phyloP scores from a whole-genome alignment of 2,329 filamentous ascomycete genomes.

The Claviceps sorghi region DNA sequence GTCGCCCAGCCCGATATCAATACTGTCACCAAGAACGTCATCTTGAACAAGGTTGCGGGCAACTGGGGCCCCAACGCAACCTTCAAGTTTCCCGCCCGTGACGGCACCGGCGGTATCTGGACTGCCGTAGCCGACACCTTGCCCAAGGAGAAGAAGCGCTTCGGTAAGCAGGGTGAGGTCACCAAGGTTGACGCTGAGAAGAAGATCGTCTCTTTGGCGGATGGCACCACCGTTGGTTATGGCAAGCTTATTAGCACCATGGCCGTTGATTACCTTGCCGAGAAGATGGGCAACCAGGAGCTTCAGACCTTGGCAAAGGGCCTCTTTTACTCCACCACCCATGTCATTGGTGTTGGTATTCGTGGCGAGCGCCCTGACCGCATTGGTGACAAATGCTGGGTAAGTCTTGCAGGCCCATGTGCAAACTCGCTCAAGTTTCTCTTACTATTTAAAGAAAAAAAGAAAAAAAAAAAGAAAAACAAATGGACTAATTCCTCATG shows the following conservation, averaged over 20 bases:
- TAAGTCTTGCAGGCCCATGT: slow-evolving; percentile 24
- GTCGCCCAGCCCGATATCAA: slow-evolving; percentile 95
- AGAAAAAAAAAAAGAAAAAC: not conserved
- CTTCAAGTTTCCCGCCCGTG: slow-evolving; percentile 92
- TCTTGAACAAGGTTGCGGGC: slow-evolving; percentile 88
- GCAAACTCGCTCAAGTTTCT: too few relatives aligned
- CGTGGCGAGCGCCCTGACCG: slow-evolving; percentile 82
- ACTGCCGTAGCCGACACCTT: slow-evolving; percentile 89
- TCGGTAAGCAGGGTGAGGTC: slow-evolving; percentile 73
- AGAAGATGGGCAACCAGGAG: slow-evolving; percentile 78
- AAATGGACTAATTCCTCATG: not conserved
- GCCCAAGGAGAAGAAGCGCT: slow-evolving; percentile 80
- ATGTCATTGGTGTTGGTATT: slow-evolving; percentile 92
- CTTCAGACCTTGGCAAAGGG: slow-evolving; percentile 72
- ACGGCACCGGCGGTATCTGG: slow-evolving; percentile 98
- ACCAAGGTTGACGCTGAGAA: slow-evolving; percentile 72
- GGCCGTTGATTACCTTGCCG: slow-evolving; percentile 77
- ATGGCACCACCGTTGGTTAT: slow-evolving; percentile 82
- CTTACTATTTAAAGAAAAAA: not conserved
- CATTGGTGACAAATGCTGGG: slow-evolving; percentile 99
- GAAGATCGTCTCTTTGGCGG: slow-evolving; percentile 68
- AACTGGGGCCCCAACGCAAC: slow-evolving; percentile 98
- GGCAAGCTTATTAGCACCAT: slow-evolving; percentile 91
- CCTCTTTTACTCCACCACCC: slow-evolving; percentile 92
- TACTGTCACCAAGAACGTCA: slow-evolving; percentile 81